A percentile compares a stretch with the other conserved stretches of the same genome.
These are phyloP conservation scores for Phymatotrichopsis omnivora DNA, from an alignment of 2,329 filamentous ascomycete species.

Conservation along the genomic window DNA sequence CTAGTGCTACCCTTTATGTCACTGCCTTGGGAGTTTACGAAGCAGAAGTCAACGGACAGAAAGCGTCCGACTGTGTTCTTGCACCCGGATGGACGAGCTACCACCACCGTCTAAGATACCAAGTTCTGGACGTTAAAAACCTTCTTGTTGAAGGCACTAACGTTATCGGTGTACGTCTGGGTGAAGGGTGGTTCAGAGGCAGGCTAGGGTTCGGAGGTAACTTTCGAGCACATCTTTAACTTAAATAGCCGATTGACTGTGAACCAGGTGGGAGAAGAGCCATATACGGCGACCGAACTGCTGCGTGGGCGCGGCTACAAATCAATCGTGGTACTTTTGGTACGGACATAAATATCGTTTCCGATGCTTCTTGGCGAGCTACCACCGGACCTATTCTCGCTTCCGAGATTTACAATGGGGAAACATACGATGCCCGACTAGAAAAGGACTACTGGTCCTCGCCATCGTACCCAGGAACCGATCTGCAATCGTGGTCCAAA, in stretches of 20 bases:
- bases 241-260: not conserved
- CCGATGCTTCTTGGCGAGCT: not conserved
- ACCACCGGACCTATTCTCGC: slow-evolving; percentile 1
- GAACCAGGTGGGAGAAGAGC: not conserved
- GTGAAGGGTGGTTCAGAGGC: slow-evolving; percentile 44
- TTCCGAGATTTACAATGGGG: slow-evolving; percentile 45
- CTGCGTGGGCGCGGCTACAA: not conserved
- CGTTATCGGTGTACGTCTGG: slow-evolving; percentile 38
- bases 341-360: not conserved
- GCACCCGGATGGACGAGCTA: slow-evolving; percentile 48
- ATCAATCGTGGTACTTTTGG: not conserved
- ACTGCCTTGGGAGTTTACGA: slow-evolving; percentile 41
- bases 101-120: slow-evolving; percentile 42
- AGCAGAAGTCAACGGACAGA: slow-evolving; percentile 41
- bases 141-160: slow-evolving; percentile 37
- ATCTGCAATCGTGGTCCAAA: not conserved
- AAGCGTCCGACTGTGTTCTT: slow-evolving; percentile 37
- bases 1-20: slow-evolving; percentile 40
- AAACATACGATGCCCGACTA: slow-evolving; percentile 41
- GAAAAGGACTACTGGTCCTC: slow-evolving; percentile 5
- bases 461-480: not conserved
- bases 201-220: slow-evolving; percentile 35
- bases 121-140: slow-evolving; percentile 44
- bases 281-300: not conserved
- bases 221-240: not conserved